A percentile compares a stretch with the other conserved stretches of the same genome.
Conservation (phyloP, 257 asterid species). For the Primulina tabacum region DNA sequence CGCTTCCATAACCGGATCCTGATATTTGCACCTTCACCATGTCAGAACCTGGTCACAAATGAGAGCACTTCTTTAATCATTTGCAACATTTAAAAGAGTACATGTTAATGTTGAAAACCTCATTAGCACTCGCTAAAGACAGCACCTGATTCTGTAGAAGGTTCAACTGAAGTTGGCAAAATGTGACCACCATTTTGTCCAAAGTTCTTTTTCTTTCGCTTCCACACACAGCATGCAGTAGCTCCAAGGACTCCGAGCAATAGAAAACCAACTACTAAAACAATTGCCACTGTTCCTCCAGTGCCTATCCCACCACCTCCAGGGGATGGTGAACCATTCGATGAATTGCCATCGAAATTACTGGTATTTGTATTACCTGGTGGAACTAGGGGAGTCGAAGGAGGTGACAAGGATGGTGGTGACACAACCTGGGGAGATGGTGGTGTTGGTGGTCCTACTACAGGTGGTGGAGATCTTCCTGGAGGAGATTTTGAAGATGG, state of each 20-base stretch:
- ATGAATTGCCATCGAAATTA: conserved; percentile 29
- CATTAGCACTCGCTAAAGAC: conserved; percentile 7
- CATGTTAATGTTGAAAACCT: conserved; percentile 11
- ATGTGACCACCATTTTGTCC: conserved; percentile 47
- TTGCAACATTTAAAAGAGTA: conserved; percentile 2
- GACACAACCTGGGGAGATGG: conserved; percentile 33
- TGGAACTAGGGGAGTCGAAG: conserved; percentile 42
- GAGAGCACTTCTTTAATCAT: conserved; percentile 18
- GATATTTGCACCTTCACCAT: conserved; percentile 51
- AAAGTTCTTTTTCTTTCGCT: conserved; percentile 61
- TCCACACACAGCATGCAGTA: conserved; percentile 49
- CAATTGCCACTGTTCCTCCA: conserved; percentile 49
- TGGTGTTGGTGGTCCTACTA: conserved; percentile 24
- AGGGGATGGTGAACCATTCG: conserved; percentile 37
- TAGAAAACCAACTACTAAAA: conserved; percentile 33
- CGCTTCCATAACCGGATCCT: conserved; percentile 35
- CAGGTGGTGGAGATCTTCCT: conserved; percentile 38
- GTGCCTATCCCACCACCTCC: conserved; percentile 49
- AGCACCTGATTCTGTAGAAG: conserved; percentile 64
- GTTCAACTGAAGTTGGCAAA: conserved; percentile 50
- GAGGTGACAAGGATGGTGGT: conserved; percentile 32
- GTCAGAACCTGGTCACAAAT: conserved; percentile 52
- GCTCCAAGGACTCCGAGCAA: conserved; percentile 54
- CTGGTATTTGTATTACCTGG: conserved; percentile 36
- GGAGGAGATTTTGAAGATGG: conserved; percentile 30